These are phyloP conservation scores for Euphorbia celastroides DNA, from an alignment of 441 rosid genomes.

Conservation along the genomic window DNA sequence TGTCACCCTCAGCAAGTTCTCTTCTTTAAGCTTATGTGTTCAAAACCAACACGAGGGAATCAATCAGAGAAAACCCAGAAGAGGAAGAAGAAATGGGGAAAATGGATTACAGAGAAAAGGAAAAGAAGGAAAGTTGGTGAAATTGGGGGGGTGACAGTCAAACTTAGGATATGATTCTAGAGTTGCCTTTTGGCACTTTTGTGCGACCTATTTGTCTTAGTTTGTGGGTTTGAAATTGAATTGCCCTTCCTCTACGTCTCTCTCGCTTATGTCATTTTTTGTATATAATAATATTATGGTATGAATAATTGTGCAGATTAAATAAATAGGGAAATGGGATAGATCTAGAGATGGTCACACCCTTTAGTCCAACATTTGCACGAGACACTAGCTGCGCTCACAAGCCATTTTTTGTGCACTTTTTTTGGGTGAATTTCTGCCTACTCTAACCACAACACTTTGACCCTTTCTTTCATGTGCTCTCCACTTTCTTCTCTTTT, in stretches of 20 bases:
- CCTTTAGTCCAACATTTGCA: conserved; percentile 13
- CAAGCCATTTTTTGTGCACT: background rate
- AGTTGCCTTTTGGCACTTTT: conserved; percentile 6
- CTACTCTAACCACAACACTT: background rate
- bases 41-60: conserved; percentile 4
- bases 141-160: conserved; percentile 27
- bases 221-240: background rate
- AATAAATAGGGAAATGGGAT: background rate
- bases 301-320: background rate
- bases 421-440: background rate
- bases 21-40: no score
- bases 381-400: conserved; percentile 11
- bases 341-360: background rate
- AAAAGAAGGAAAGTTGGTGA: conserved; percentile 8
- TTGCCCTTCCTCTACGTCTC: conserved; percentile 8
- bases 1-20: no score
- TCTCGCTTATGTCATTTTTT: background rate
- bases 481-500: background rate
- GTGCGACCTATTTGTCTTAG: conserved; percentile 3
- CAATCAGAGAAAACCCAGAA: background rate
- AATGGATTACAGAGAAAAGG: background rate
- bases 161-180: conserved; percentile 38
- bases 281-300: no score
- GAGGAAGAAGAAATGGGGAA: no score
- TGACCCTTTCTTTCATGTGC: background rate